Base-by-base conservation (phyloP, 805 yeast genomes). In the Peterozyma toletana region DNA sequence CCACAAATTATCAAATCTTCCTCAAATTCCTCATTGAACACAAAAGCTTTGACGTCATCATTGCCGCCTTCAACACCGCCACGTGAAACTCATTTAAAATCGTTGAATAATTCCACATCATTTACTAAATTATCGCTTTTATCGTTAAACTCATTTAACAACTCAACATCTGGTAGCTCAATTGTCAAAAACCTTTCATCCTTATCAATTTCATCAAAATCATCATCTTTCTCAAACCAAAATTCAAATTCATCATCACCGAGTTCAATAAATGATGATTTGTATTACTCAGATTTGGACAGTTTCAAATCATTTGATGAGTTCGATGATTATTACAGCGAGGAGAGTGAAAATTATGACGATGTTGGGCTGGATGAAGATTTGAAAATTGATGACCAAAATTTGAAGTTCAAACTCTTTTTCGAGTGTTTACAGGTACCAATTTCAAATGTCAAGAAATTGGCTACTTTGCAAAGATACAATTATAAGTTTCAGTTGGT, bases 401-500 rank as follows among this genome's bases (percentile, higher is more conserved):
- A 63, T 5, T 33, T 54, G 3, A 77, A 78, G 6, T 77, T 77
- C 3, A 78, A 74, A 47, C 53, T 78, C 27, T 21, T 21, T 21
- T 21, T 21, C 7, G 27, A 21, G 7, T 21, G 27, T 21, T 21
- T 21, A 21, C 27, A 21, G 27, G 7, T 21, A 5, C 27, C 27
- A 21, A 5, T 21, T 21, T 21, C 27, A 21, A 21, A 7, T 33
- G 57, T 62, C 37, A 59, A 56, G 38, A 52, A 66, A 6, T 67
- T 73, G 0, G 77, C 80, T 2, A 74, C 70, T 27, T 58, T 73
- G 9, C 55, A 63, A 29, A 53, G 74, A 35, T 78, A 77, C n/a
- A 50, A 63, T 18, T 71, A 62, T 54, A 71, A 62, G 50, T 75
- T 73, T 54, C 76, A 73, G 34, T 53, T 76, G 33, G 60, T 66